Percentiles rank a stretch among this genome's conserved stretches.
These are phyloP conservation scores for Camelina neglecta DNA, from an alignment of 345 rosid genomes.

Conservation along the genomic window DNA sequence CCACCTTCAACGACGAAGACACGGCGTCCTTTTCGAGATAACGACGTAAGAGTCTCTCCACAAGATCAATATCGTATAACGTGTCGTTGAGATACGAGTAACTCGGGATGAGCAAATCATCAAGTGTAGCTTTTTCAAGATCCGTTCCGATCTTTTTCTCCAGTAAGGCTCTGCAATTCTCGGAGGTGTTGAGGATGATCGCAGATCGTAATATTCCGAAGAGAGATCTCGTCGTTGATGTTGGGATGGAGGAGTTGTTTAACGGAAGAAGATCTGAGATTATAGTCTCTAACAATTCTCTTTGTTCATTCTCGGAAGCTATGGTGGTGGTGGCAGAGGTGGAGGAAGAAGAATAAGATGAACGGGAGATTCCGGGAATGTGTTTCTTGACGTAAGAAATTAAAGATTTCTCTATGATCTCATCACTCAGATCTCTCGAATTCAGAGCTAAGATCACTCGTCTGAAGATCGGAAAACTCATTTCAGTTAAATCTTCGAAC, in stretches of 20 bases:
- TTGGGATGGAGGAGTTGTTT: conserved; percentile 45
- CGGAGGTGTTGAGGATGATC: conserved; percentile 74
- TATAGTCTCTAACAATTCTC: conserved; percentile 69
- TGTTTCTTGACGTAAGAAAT: conserved; percentile 67
- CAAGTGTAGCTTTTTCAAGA: conserved; percentile 79
- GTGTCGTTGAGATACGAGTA: conserved; percentile 89
- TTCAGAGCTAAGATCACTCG: conserved; percentile 63
- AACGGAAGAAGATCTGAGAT: conserved; percentile 67
- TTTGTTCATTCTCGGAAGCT: conserved; percentile 64
- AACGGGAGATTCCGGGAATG: conserved; percentile 67
- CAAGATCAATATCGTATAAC: conserved; percentile 79
- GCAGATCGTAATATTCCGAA: conserved; percentile 71
- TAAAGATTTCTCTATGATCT: conserved; percentile 67
- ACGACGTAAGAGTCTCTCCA: conserved; percentile 68
- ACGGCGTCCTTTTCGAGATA: conserved; percentile 55
- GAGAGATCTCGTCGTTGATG: conserved; percentile 56
- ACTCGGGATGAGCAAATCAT: conserved; percentile 89
- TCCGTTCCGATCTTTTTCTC: conserved; percentile 74
- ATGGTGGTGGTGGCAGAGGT: conserved; percentile 34
- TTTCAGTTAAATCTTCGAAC: conserved; percentile 59
- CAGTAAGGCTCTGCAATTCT: conserved; percentile 52
- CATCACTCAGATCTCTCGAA: conserved; percentile 51
- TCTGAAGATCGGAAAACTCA: conserved; percentile 58
- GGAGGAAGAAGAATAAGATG: conserved; percentile 51
- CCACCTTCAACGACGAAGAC: conserved; percentile 59